Evolutionary conservation across 2,329 filamentous ascomycete genomes (phyloP).

Genomic region (Nemania serpens): DNA sequence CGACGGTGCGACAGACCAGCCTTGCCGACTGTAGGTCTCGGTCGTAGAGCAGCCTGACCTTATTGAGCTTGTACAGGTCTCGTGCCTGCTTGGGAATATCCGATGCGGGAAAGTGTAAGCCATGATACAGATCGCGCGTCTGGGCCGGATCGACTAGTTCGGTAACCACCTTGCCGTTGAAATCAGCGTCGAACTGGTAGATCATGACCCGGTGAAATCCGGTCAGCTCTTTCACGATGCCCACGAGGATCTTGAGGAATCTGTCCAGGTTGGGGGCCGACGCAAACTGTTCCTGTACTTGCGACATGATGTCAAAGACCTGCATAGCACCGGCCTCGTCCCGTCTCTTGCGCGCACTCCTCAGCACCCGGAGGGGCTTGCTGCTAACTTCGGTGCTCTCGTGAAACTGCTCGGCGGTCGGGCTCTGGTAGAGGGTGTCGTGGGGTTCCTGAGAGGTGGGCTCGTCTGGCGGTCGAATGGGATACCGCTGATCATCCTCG

Average conservation of each 20-base stretch:
- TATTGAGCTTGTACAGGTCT: slow-evolving; percentile 89
- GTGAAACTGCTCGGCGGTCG: slow-evolving; percentile 73
- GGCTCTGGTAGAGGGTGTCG: slow-evolving; percentile 74
- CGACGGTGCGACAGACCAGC: slow-evolving; percentile 75
- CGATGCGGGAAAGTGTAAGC: slow-evolving; percentile 84
- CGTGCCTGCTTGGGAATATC: slow-evolving; percentile 85
- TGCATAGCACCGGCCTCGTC: slow-evolving; percentile 86
- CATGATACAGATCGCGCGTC: slow-evolving; percentile 84
- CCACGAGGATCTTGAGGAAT: slow-evolving; percentile 81
- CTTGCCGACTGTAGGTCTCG: slow-evolving; percentile 79
- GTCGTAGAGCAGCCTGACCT: slow-evolving; percentile 85
- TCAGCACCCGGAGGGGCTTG: slow-evolving; percentile 75
- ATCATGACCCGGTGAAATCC: slow-evolving; percentile 93
- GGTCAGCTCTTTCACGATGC: slow-evolving; percentile 85
- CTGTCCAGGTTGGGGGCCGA: slow-evolving; percentile 70
- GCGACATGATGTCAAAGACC: slow-evolving; percentile 89
- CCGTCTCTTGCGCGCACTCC: slow-evolving; percentile 74
- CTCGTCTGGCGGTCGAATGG: slow-evolving; percentile 67
- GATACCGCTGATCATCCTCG: slow-evolving; percentile 74
- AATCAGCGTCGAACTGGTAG: slow-evolving; percentile 83
- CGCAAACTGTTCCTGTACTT: slow-evolving; percentile 85
- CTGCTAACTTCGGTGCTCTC: slow-evolving; percentile 78
- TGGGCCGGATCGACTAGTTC: slow-evolving; percentile 81
- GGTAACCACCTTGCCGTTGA: slow-evolving; percentile 86
- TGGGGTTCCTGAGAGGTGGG: slow-evolving; percentile 66